Conservation (phyloP, 805 yeast genomes). For the Myxozyma mucilagina region DNA sequence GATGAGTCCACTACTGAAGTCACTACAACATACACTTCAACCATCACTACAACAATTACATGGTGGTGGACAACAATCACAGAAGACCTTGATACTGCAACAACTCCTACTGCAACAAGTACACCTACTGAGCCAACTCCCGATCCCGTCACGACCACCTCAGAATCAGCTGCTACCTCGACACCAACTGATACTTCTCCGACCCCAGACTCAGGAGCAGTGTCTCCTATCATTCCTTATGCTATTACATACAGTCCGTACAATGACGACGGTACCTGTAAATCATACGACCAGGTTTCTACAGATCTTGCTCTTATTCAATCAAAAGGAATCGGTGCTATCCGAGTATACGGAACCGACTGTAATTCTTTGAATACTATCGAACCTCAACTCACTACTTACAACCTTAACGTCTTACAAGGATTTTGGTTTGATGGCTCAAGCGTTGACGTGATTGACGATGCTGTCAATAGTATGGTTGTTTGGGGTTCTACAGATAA, state of each 20-base stretch:
- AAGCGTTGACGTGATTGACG: constrained; percentile 73
- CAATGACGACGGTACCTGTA: constrained; percentile 59
- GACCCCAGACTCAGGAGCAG: constrained; percentile 8
- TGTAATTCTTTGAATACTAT: constrained; percentile 64
- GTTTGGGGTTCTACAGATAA: constrained; percentile 49
- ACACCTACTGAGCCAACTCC: neutral
- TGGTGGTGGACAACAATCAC: constrained; percentile 24
- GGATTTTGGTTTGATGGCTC: constrained; percentile 74
- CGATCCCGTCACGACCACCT: neutral
- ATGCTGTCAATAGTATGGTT: constrained; percentile 55
- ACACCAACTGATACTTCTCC: constrained; percentile 6
- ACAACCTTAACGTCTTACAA: constrained; percentile 73
- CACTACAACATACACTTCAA: constrained; percentile 6
- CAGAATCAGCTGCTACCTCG: neutral
- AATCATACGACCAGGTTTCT: constrained; percentile 54
- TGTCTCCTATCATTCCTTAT: constrained; percentile 20
- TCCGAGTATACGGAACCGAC: constrained; percentile 87
- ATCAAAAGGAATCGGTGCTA: constrained; percentile 59
- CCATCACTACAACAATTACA: constrained; percentile 15
- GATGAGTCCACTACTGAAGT: constrained; percentile 17
- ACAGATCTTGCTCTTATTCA: constrained; percentile 61
- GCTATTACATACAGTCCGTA: constrained; percentile 55
- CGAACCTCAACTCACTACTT: constrained; percentile 5
- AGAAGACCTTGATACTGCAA: neutral
- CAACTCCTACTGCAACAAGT: neutral